Evolutionary conservation across 345 rosid species (phyloP).

Genomic region (Hibiscus trionum): DNA sequence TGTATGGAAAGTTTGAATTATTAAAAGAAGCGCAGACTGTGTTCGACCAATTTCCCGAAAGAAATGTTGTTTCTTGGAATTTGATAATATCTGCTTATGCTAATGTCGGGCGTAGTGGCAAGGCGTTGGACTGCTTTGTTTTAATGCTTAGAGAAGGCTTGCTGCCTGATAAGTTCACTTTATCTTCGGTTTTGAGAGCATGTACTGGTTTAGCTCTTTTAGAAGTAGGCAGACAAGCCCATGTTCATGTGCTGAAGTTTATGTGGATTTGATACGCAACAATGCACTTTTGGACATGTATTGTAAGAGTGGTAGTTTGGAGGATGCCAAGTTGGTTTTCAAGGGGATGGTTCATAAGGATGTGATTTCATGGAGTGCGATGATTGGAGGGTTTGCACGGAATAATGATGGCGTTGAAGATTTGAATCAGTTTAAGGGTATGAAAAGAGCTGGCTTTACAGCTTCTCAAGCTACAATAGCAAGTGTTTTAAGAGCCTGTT

Average conservation of each 20-base stretch:
- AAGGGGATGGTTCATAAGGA: constrained; percentile 32
- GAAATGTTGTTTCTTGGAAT: constrained; percentile 42
- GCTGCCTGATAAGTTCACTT: constrained; percentile 43
- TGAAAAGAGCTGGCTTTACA: constrained; percentile 45
- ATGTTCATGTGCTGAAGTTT: constrained; percentile 48
- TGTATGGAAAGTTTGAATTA: constrained; percentile 37
- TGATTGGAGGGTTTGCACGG: constrained; percentile 37
- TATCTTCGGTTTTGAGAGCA: constrained; percentile 43
- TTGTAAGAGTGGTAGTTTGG: constrained; percentile 48
- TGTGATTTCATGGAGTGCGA: constrained; percentile 42
- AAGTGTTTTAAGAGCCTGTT: constrained; percentile 47
- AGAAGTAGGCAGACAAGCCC: constrained; percentile 48
- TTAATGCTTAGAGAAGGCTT: constrained; percentile 52
- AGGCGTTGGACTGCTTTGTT: constrained; percentile 20
- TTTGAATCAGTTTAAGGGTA: constrained; percentile 33
- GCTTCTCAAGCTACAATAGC: constrained; percentile 38
- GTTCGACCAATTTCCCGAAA: constrained; percentile 22
- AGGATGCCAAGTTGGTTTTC: constrained; percentile 40
- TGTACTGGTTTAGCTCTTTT: constrained; percentile 25
- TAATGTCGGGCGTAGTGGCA: constrained; percentile 14
- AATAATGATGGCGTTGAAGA: constrained; percentile 43
- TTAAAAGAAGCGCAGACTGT: constrained; percentile 22
- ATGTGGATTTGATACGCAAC: constrained; percentile 21
- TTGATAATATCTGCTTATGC: constrained; percentile 42
- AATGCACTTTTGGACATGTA: constrained; percentile 28